Evolutionary conservation across 345 rosid genomes (phyloP).

Genomic region (Garcia nutans): DNA sequence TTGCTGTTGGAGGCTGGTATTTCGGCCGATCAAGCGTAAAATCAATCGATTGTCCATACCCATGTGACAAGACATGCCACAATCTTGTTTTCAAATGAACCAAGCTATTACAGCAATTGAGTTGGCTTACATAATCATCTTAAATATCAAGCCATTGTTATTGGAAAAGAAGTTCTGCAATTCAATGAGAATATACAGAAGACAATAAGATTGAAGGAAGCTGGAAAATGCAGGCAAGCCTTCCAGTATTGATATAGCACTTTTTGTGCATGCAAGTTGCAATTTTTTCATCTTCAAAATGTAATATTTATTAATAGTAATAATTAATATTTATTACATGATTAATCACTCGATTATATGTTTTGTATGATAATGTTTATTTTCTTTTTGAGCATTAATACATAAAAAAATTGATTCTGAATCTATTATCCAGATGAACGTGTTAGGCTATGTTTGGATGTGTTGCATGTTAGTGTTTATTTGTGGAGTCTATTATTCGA

Average conservation of each 20-base stretch:
- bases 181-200: slow-evolving; percentile 21
- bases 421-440: no score
- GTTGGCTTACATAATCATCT: neutral
- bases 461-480: no score
- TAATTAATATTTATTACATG: neutral
- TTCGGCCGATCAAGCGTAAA: slow-evolving; percentile 63
- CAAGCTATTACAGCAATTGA: neutral
- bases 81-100: slow-evolving; percentile 72
- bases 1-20: slow-evolving; percentile 95
- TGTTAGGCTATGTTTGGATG: no score
- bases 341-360: neutral
- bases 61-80: slow-evolving; percentile 91
- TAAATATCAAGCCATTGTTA: slow-evolving; percentile 12
- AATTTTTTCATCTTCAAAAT: neutral
- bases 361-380: neutral
- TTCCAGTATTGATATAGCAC: slow-evolving; percentile 1
- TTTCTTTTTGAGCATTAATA: neutral
- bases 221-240: slow-evolving; percentile 29
- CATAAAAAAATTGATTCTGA: no score
- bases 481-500: no score
- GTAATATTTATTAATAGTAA: neutral
- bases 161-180: slow-evolving; percentile 5
- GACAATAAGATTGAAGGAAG: slow-evolving; percentile 32
- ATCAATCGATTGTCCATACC: slow-evolving; percentile 80
- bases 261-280: slow-evolving; percentile 11